A percentile compares a stretch with the other conserved stretches of the same genome.
Conservation (phyloP, 768 basidiomycete species). For the Glaciozyma martinii region DNA sequence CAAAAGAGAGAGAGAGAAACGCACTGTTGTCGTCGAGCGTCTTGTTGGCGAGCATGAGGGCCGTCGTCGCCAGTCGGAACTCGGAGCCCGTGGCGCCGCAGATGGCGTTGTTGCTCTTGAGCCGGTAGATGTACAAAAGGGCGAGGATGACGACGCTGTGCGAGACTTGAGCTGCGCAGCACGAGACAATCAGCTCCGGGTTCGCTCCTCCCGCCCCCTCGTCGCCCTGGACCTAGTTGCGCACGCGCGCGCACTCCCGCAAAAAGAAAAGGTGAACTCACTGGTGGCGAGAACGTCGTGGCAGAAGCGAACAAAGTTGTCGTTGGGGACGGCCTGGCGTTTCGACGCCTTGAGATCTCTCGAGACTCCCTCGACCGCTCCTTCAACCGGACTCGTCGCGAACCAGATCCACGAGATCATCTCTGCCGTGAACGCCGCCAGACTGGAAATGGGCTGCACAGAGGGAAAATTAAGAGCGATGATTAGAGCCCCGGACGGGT, state of each 20-base stretch:
- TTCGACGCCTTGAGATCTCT: neutral
- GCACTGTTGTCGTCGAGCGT: conserved; percentile 74
- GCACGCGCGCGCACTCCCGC: neutral
- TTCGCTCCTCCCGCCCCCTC: neutral
- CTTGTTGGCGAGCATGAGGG: conserved; percentile 93
- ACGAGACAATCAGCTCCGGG: conserved; percentile 64
- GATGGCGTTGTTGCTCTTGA: conserved; percentile 68
- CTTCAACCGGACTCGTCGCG: neutral
- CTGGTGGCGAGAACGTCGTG: conserved; percentile 24
- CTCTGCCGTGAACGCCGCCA: conserved; percentile 26
- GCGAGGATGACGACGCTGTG: conserved; percentile 86
- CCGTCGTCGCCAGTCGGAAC: conserved; percentile 78
- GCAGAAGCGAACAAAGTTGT: conserved; percentile 18
- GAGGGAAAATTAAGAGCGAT: neutral
- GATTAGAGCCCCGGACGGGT: neutral
- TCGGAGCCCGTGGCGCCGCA: conserved; percentile 71
- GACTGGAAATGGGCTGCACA: neutral
- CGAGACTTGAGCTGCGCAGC: conserved; percentile 85
- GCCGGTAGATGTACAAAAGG: conserved; percentile 75
- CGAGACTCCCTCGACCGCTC: neutral
- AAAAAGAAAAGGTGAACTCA: neutral
- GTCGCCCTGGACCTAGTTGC: neutral
- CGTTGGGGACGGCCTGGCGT: conserved; percentile 11
- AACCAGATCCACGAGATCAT: conserved; percentile 29
- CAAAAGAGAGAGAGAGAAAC: conserved; percentile 37